Percentiles rank a stretch among this genome's conserved stretches.
phyloP scores from a whole-genome alignment of 345 rosid genomes.

The Eucalyptus cladocalyx region DNA sequence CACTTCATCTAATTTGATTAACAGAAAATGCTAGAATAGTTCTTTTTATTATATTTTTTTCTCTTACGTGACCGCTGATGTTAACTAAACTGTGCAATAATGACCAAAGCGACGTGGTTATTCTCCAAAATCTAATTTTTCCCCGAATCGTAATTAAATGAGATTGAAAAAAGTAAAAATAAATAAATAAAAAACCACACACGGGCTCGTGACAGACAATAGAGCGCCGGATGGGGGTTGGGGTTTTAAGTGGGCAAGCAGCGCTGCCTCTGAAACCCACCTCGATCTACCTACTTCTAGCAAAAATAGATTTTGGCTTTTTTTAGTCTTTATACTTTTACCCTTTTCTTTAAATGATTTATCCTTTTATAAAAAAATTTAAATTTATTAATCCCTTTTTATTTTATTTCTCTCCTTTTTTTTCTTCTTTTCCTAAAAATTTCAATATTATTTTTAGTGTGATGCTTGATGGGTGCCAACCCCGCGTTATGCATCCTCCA shows the following conservation, averaged over 20 bases:
- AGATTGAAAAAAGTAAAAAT: neutral
- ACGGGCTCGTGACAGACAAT: neutral
- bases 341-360: neutral
- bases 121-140: neutral
- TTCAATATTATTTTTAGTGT: neutral
- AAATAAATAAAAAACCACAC: neutral
- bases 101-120: neutral
- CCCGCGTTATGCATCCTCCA: neutral
- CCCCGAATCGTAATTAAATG: neutral
- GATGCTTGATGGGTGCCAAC: neutral
- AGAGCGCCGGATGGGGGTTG: neutral
- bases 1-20: neutral
- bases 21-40: rapidly evolving
- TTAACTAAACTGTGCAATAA: neutral
- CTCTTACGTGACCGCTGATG: neutral
- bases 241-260: neutral
- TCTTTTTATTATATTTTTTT: neutral
- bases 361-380: neutral
- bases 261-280: neutral
- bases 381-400: neutral
- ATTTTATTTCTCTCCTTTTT: neutral
- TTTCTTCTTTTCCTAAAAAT: neutral
- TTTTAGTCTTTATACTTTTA: neutral
- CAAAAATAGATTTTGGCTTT: neutral
- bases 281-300: neutral